Evolutionary conservation across 306 rosid species (phyloP).

Genomic region (Sicyos edulis): DNA sequence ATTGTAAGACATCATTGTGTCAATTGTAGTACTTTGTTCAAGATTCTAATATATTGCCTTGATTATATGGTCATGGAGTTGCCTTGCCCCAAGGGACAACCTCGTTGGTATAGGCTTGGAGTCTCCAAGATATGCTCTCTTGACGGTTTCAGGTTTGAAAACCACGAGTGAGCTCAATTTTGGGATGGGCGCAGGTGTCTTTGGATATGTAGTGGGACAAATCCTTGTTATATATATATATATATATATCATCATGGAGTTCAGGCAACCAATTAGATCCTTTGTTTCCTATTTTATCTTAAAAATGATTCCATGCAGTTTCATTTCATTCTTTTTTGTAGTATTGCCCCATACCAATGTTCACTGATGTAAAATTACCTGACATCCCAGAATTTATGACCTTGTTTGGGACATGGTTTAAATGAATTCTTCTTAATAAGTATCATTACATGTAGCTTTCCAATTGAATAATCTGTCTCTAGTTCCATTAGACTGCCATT

Average conservation of each 20-base stretch:
- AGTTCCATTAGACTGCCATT: background rate
- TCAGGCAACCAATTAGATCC: background rate
- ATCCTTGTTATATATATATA: too few species aligned
- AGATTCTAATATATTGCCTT: background rate
- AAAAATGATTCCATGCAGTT: background rate
- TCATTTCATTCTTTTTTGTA: background rate
- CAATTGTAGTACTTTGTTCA: too few species aligned
- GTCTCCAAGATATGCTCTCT: too few species aligned
- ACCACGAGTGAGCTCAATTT: too few species aligned
- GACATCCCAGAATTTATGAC: background rate
- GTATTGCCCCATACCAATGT: too few species aligned
- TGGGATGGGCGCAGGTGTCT: too few species aligned
- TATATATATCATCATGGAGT: background rate
- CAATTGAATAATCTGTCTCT: background rate
- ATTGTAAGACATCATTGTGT: background rate
- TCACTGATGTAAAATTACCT: background rate
- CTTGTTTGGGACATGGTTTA: constrained; percentile 5
- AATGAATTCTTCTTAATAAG: background rate
- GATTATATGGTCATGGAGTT: background rate
- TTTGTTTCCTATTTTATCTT: background rate
- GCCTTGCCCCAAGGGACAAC: too few species aligned
- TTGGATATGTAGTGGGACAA: too few species aligned
- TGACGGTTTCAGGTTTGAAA: too few species aligned
- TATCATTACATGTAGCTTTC: background rate
- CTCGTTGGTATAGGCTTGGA: too few species aligned